Evolutionary conservation across 768 basidiomycete genomes (phyloP), one percentile per base, ranked within the genome.

Genomic region (Rickenella mellea): DNA sequence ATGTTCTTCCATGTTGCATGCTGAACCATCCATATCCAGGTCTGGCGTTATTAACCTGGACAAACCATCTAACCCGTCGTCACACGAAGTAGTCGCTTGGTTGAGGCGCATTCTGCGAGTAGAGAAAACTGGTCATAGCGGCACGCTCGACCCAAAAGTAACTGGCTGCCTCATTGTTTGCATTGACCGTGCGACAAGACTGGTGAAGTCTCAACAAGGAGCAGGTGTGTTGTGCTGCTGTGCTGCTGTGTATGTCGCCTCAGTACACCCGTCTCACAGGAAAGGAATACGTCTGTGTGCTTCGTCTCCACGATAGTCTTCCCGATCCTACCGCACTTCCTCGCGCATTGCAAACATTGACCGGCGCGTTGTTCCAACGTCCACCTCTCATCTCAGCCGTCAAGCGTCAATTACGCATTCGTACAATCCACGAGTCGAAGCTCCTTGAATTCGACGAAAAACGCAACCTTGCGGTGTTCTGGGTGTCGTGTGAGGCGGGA

Each of bases 51-150:
- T 99, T 61, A 99, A 99, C 68, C 73, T 99, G 51, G 96, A 99
- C 76, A 99, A 99, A 59, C 96, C 96, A 19, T 97, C 94, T 25
- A 99, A 98, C 65, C 94, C 94, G 3, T 96, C 93, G 14, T 94
- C 93, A 4, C 96, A 99, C 63, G 96, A 99, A 71, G 96, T 99
- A 41, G 96, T 99, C 51, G 96, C 96, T 12, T 99, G 96, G 96
- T 67, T 99, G 48, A 77, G 93, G 53, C 79, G 96, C n/a, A 99
- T 99, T 49, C 64, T 99, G 41, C 81, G 93, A 17, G 90, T 86
- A 20, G 96, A 98, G 64, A 98, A 99, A 68, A 99, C 96, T 0
- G 96, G 96, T 30, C 96, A 99, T 66, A 96, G 92, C 46, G 96
- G 96, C 51, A 99, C 96, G 32, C 76, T 99, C 36, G 96, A 99